Percentiles rank a stretch among this genome's conserved stretches.
These are phyloP conservation scores for Lactarius hengduanensis DNA, from an alignment of 768 basidiomycete species.

Conservation along the genomic window DNA sequence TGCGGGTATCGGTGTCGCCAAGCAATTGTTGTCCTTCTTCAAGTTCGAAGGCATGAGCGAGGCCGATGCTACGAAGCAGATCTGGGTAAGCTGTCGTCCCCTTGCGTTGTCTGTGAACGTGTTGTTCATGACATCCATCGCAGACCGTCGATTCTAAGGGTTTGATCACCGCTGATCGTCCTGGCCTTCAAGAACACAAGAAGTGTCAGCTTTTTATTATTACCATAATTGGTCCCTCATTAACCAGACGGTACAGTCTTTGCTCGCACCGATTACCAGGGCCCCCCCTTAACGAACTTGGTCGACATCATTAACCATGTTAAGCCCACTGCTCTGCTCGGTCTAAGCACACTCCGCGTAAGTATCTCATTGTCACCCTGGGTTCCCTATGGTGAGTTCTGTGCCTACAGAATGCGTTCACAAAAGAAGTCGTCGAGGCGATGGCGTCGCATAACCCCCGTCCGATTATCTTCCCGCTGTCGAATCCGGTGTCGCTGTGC, in stretches of 20 bases:
- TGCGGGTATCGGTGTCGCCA: constrained; percentile 90
- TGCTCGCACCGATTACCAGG: constrained; percentile 75
- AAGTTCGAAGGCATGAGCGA: constrained; percentile 71
- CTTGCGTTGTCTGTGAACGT: neutral
- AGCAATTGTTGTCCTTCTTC: constrained; percentile 88
- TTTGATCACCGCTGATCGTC: constrained; percentile 73
- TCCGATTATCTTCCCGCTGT: constrained; percentile 92
- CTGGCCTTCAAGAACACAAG: constrained; percentile 77
- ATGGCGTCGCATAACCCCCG: constrained; percentile 82
- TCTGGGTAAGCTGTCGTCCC: constrained; percentile 53
- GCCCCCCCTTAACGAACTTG: constrained; percentile 74
- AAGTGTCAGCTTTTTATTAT: constrained; percentile 49
- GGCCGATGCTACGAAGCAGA: constrained; percentile 71
- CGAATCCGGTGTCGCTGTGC: constrained; percentile 80
- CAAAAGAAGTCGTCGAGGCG: constrained; percentile 60
- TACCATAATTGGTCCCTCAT: neutral
- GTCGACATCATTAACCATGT: constrained; percentile 79
- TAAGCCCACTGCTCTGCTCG: constrained; percentile 84
- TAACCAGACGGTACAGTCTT: constrained; percentile 52
- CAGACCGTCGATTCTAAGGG: constrained; percentile 75
- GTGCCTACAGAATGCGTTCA: constrained; percentile 64
- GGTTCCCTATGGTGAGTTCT: constrained; percentile 17
- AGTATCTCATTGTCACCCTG: constrained; percentile 26
- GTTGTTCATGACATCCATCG: neutral
- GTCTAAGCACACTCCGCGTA: constrained; percentile 78